Base-by-base conservation (phyloP, 1,284 basidiomycete species). In the Mycena citricolor region DNA sequence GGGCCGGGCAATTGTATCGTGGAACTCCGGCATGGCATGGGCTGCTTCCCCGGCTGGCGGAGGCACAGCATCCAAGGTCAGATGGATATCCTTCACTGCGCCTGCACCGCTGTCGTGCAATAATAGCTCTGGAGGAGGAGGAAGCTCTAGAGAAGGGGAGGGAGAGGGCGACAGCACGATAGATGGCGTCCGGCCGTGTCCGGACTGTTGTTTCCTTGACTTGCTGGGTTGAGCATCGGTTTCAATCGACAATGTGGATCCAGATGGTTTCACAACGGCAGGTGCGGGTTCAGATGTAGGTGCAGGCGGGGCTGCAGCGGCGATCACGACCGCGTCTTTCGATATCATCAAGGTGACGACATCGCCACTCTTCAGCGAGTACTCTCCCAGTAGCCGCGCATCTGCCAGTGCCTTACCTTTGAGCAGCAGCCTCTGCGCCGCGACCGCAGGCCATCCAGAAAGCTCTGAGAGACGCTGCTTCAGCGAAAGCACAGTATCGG, bases 371-470 rank as follows among this genome's bases (percentile, higher is more conserved):
- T 83, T 80, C 56, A 94, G 75, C 55, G 71, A 79, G 69, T 95
- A 97, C 62, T 97, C 94, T 61, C 86, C 84, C 31, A 97, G 68
- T 5, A 97, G 77, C 63, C 93, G 94, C 29, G 68, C 71, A 67
- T 95, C 93, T 19, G 80, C 83, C 51, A 97, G 77, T 1, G 87
- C 91, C 64, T 97, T 97, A 46, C 94, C 94, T 66, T 94, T 95
- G 46, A 94, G 74, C 8, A 97, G 71, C 6, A 94, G 77, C 2
- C 94, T 76, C 65, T 95, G 92, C 16, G 76, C 73, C 59, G 86
- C 79, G 36, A 83, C 79, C 7, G 85, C 77, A 0, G 90, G 86
- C 2, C 83, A 79, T 33, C 74, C 68, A 2, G 81, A 73, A 42
- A 81, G 71, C 2, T 77, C 60, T 13, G 85, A 76, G 46, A 91